Conservation (phyloP, 2,329 filamentous ascomycete species). For the Neofusicoccum kwambonambiense region DNA sequence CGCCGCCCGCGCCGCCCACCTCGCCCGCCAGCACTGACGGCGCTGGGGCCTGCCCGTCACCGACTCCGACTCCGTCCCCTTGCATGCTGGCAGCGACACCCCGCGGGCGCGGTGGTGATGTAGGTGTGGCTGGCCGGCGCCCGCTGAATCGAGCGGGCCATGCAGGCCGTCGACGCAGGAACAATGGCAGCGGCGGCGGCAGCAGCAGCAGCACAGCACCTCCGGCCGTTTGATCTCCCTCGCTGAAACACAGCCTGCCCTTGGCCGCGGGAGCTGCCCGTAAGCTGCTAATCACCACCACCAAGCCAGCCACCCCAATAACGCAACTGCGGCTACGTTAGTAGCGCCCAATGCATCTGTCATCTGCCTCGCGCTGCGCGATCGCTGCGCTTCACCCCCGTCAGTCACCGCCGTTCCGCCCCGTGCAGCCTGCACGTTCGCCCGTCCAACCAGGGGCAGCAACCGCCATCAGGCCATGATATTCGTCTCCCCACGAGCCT, state of each 20-base stretch:
- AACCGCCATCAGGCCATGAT: constrained; percentile 16
- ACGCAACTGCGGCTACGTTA: neutral
- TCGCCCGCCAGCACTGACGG: constrained; percentile 3
- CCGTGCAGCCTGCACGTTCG: constrained; percentile 14
- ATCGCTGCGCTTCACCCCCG: constrained; percentile 10
- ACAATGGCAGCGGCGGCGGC: constrained; percentile 2
- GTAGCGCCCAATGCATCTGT: constrained; percentile 1
- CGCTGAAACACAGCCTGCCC: constrained; percentile 14
- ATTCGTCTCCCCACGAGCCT: constrained; percentile 10
- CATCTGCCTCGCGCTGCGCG: constrained; percentile 4
- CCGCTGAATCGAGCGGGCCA: constrained; percentile 4
- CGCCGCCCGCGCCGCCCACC: neutral
- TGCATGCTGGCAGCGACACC: neutral
- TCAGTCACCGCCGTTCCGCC: constrained; percentile 16
- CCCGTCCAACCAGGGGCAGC: constrained; percentile 13
- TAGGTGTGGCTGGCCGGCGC: constrained; percentile 7
- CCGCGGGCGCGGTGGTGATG: constrained; percentile 6
- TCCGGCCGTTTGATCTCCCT: constrained; percentile 18
- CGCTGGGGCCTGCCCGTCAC: constrained; percentile 6
- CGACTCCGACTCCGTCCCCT: constrained; percentile 13
- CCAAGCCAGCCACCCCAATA: constrained; percentile 15
- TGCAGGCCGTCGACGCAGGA: constrained; percentile 15
- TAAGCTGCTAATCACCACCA: constrained; percentile 10
- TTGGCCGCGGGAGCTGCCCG: constrained; percentile 13
- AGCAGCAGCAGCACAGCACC: constrained; percentile 1